Percentiles rank a stretch among this genome's conserved stretches.
Evolutionary conservation across 768 basidiomycete species (phyloP).

Genomic region (Pholiota microspora): DNA sequence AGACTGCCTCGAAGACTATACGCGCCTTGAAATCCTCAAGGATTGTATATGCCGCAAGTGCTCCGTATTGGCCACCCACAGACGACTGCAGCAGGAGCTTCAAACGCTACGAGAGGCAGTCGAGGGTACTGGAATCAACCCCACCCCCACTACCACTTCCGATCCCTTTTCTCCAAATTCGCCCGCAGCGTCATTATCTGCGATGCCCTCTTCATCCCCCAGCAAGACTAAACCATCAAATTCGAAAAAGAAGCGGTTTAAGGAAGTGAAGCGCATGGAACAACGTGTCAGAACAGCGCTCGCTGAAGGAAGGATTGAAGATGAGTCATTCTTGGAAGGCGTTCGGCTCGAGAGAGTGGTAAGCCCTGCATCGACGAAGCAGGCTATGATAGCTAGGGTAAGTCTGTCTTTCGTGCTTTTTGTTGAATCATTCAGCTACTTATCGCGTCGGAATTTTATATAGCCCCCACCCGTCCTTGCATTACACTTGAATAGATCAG

Average conservation of each 20-base stretch:
- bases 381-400: constrained; percentile 90
- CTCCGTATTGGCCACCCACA: constrained; percentile 76
- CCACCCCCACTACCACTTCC: constrained; percentile 1
- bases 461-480: constrained; percentile 85
- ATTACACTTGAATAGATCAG: constrained; percentile 89
- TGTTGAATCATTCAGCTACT: background rate
- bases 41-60: constrained; percentile 94
- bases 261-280: constrained; percentile 69
- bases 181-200: constrained; percentile 11
- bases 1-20: constrained; percentile 87
- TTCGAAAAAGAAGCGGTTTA: constrained; percentile 74
- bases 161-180: background rate
- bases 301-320: constrained; percentile 76
- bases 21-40: constrained; percentile 80
- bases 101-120: constrained; percentile 50
- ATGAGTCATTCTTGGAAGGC: constrained; percentile 64
- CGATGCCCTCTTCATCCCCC: constrained; percentile 16
- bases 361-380: constrained; percentile 78
- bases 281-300: constrained; percentile 59
- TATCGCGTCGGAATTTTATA: background rate
- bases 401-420: constrained; percentile 27
- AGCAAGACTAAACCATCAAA: constrained; percentile 45
- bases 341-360: constrained; percentile 76
- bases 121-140: constrained; percentile 7
- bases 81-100: constrained; percentile 60